Evolutionary conservation across 2,329 filamentous ascomycete genomes (phyloP).

Genomic region (Fusarium beomiforme): DNA sequence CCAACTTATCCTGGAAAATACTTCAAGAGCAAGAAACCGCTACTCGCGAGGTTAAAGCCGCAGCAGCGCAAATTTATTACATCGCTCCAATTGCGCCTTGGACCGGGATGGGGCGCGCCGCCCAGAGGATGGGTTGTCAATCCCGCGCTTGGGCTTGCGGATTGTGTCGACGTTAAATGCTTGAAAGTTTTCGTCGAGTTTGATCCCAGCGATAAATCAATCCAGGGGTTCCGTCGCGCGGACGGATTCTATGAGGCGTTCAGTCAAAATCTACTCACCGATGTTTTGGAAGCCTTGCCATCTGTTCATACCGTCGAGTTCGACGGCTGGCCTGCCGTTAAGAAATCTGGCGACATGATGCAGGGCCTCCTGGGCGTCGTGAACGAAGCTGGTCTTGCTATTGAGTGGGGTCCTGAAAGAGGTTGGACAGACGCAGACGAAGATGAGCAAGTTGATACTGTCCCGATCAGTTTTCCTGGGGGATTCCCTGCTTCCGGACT

Average conservation of each 20-base stretch:
- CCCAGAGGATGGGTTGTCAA: slow-evolving; percentile 77
- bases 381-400: slow-evolving; percentile 57
- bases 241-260: slow-evolving; percentile 78
- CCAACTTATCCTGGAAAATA: slow-evolving; percentile 71
- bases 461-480: slow-evolving; percentile 7
- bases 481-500: slow-evolving; percentile 24
- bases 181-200: slow-evolving; percentile 76
- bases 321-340: slow-evolving; percentile 74
- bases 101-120: slow-evolving; percentile 77
- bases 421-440: slow-evolving; percentile 68
- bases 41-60: slow-evolving; percentile 72
- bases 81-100: slow-evolving; percentile 74
- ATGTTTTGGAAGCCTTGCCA: slow-evolving; percentile 66
- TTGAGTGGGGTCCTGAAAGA: slow-evolving; percentile 75
- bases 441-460: slow-evolving; percentile 15
- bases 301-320: slow-evolving; percentile 70
- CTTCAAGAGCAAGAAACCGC: slow-evolving; percentile 78
- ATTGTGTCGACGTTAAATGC: slow-evolving; percentile 67
- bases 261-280: slow-evolving; percentile 64
- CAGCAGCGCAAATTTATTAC: slow-evolving; percentile 69
- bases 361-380: slow-evolving; percentile 65
- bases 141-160: slow-evolving; percentile 68
- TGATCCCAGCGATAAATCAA: slow-evolving; percentile 74
- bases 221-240: slow-evolving; percentile 72
- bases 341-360: slow-evolving; percentile 73